Percentiles rank a stretch among this genome's conserved stretches.
Conservation (phyloP, 2,329 filamentous ascomycete species). For the Exserohilum rostratum region DNA sequence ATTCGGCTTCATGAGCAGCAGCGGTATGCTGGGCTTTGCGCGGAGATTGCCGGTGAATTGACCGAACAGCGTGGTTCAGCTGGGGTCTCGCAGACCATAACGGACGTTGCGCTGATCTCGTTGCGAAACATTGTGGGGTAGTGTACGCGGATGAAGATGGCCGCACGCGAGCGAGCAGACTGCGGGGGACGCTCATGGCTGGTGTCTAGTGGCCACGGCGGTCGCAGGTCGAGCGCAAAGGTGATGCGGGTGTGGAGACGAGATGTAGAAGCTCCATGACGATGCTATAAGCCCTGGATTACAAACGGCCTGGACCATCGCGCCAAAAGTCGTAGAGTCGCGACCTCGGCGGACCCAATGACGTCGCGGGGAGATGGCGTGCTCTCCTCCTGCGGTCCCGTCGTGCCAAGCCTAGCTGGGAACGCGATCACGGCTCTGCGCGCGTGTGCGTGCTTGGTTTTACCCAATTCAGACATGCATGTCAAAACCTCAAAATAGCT, state of each 20-base stretch:
- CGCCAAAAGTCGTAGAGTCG: conserved; percentile 15
- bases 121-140: conserved; percentile 9
- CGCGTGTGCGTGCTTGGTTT: background rate
- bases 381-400: conserved; percentile 18
- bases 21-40: conserved; percentile 34
- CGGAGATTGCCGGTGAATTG: conserved; percentile 39
- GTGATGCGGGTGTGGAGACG: conserved; percentile 13
- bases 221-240: conserved; percentile 3
- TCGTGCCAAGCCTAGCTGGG: conserved; percentile 15
- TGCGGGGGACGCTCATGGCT: conserved; percentile 42
- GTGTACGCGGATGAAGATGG: conserved; percentile 20
- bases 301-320: conserved; percentile 19
- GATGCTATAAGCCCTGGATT: conserved; percentile 21
- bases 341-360: conserved; percentile 29
- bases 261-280: conserved; percentile 17
- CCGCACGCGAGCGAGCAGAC: conserved; percentile 32
- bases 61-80: conserved; percentile 29
- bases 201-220: background rate
- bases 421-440: conserved; percentile 3
- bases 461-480: background rate
- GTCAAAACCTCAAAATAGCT: background rate
- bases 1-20: conserved; percentile 33
- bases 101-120: conserved; percentile 12
- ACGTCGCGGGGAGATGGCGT: conserved; percentile 34
- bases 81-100: conserved; percentile 24